Evolutionary conservation across 139 green algal species (phyloP).

Genomic region (Tetradesmus lagerheimii): DNA sequence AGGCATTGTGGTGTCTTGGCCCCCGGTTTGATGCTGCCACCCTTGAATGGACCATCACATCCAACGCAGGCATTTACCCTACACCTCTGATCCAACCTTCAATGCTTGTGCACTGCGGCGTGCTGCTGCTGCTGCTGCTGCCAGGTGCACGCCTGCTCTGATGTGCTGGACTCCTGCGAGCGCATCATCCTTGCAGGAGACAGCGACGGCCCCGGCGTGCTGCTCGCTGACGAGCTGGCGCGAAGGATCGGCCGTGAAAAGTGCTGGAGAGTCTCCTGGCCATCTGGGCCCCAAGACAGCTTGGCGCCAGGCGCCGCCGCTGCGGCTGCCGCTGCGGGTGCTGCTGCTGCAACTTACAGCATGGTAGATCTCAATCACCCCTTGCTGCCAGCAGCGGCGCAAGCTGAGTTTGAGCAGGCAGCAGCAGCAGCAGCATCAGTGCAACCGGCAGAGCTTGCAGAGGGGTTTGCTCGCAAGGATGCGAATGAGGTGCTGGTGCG

Average conservation of each 20-base stretch:
- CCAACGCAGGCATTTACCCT: too few species aligned
- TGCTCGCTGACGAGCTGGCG: slow-evolving; percentile 89
- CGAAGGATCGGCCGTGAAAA: slow-evolving; percentile 83
- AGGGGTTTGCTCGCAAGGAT: slow-evolving; percentile 85
- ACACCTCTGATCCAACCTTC: too few species aligned
- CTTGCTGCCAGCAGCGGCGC: not conserved
- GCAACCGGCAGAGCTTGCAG: not conserved
- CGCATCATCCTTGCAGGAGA: slow-evolving; percentile 85
- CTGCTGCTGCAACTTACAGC: not conserved
- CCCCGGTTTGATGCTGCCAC: too few species aligned
- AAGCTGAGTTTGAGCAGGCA: not conserved
- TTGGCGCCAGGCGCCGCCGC: slow-evolving; percentile 10
- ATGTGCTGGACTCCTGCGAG: slow-evolving; percentile 47
- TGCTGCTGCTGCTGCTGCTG: slow-evolving; percentile 77
- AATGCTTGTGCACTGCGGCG: too few species aligned
- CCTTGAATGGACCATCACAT: too few species aligned
- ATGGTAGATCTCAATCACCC: not conserved
- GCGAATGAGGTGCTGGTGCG: slow-evolving; percentile 92
- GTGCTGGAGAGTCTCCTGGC: slow-evolving; percentile 83
- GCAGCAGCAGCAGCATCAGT: not conserved
- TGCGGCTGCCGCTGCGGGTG: not conserved
- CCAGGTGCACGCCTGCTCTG: slow-evolving; percentile 82
- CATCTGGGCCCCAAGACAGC: slow-evolving; percentile 39
- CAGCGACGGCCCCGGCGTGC: slow-evolving; percentile 84
- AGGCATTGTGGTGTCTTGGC: too few species aligned